Evolutionary conservation across 768 basidiomycete species (phyloP).

Genomic region (Tulasnella sp.): DNA sequence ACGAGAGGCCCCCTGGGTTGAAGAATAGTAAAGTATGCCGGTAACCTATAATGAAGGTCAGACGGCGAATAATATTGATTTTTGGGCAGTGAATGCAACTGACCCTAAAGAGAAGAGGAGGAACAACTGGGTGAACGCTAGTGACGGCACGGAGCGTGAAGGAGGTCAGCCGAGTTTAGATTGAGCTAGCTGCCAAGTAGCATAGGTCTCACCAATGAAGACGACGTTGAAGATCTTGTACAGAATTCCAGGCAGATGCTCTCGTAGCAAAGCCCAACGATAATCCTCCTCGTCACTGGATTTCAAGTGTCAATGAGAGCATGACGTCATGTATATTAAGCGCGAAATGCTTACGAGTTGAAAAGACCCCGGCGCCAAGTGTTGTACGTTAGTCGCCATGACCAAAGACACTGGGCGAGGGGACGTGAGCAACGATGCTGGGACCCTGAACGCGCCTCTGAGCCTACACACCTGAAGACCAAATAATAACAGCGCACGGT

Average conservation of each 20-base stretch:
- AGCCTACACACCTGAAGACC: slow-evolving; percentile 39
- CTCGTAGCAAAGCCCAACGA: slow-evolving; percentile 72
- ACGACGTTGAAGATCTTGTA: slow-evolving; percentile 56
- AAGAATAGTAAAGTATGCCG: slow-evolving; percentile 40
- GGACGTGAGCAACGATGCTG: not conserved
- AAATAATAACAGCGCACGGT: slow-evolving; percentile 58
- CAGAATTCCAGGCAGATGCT: slow-evolving; percentile 39
- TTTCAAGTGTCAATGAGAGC: slow-evolving; percentile 3
- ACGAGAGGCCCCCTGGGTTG: slow-evolving; percentile 41
- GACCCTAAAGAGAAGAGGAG: slow-evolving; percentile 58
- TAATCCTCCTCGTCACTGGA: slow-evolving; percentile 78
- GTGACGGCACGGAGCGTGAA: not conserved
- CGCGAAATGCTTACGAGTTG: slow-evolving; percentile 39
- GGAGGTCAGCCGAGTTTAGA: too few species aligned
- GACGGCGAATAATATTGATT: slow-evolving; percentile 19
- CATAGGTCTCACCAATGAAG: slow-evolving; percentile 50
- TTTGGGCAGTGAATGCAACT: slow-evolving; percentile 4
- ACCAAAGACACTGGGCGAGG: slow-evolving; percentile 23
- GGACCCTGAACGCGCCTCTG: not conserved
- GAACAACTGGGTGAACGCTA: slow-evolving; percentile 66
- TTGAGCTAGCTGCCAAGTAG: not conserved
- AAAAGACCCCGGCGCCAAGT: slow-evolving; percentile 77
- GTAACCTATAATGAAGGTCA: slow-evolving; percentile 28
- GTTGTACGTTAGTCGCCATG: slow-evolving; percentile 57
- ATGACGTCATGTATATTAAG: not conserved